Evolutionary conservation across 2,329 filamentous ascomycete genomes (phyloP).

Genomic region (Fusarium sp.): DNA sequence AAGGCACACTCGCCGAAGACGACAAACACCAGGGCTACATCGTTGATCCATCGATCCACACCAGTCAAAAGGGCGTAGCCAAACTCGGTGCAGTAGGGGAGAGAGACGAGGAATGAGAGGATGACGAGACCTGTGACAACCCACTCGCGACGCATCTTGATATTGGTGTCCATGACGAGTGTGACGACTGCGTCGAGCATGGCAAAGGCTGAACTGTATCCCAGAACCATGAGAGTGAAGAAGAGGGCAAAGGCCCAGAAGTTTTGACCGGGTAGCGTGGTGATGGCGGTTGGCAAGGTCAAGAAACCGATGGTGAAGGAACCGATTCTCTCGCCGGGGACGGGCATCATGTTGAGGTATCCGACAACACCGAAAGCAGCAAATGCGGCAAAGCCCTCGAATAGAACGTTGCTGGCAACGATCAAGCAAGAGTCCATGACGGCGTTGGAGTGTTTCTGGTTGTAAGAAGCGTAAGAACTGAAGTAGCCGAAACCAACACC

Average conservation of each 20-base stretch:
- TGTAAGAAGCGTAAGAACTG: conserved; percentile 68
- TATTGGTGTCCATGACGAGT: conserved; percentile 61
- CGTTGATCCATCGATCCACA: conserved; percentile 66
- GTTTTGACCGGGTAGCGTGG: conserved; percentile 66
- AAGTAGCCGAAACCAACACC: conserved; percentile 70
- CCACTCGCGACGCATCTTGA: conserved; percentile 47
- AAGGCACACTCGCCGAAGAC: conserved; percentile 63
- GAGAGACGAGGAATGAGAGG: conserved; percentile 62
- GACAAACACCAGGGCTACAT: conserved; percentile 64
- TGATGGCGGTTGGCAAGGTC: conserved; percentile 66
- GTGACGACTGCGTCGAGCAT: conserved; percentile 69
- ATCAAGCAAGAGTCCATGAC: conserved; percentile 69
- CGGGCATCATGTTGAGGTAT: conserved; percentile 51
- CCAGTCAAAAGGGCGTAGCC: conserved; percentile 66
- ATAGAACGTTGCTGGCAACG: conserved; percentile 64
- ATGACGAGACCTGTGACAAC: conserved; percentile 62
- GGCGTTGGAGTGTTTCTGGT: conserved; percentile 66
- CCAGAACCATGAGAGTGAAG: conserved; percentile 67
- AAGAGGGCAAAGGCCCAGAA: conserved; percentile 69
- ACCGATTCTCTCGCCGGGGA: conserved; percentile 56
- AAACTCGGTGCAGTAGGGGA: conserved; percentile 68
- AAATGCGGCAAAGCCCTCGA: conserved; percentile 63
- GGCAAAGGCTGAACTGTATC: conserved; percentile 68
- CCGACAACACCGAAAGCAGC: conserved; percentile 67
- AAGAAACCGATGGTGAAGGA: conserved; percentile 68